Evolutionary conservation across 2,329 filamentous ascomycete genomes (phyloP), one percentile per base, ranked within the genome.

Genomic region (Trichophyton mentagrophytes): DNA sequence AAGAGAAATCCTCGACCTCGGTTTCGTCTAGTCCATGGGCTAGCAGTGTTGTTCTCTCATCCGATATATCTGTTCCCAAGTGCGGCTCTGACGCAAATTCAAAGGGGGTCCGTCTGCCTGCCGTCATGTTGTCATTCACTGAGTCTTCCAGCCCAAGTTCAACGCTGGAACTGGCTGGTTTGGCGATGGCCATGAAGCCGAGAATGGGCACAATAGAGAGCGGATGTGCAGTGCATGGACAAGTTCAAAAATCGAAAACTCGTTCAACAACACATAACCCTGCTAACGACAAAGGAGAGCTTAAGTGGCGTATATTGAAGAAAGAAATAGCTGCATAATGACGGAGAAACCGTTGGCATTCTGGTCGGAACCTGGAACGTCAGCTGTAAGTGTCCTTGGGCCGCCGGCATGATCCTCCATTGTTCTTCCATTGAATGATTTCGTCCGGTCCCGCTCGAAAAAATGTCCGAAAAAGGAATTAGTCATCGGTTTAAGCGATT

Each of bases 21-120:
- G 11, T 27, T 51, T 27, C 20, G 6, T 15, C 20, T 30, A 22
- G 46, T 2, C 20, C 49, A 42, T 22, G 13, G 8, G 62, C 27
- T 13, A 63, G 60, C 58, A 63, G 30, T 30, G 46, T 51, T 0
- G 60, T 60, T 47, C 60, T 60, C 47, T 63, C 62, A 27, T 61
- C 60, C 7, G 25, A 17, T 7, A 44, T 13, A 36, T 51, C 30
- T 27, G 51, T 38, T 20, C 30, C 60, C 60, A 58, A 5, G 5
- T 49, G 40, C 3, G 40, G 7, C 22, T 59, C 57, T 22, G 40
- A 27, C n/a, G 38, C 27, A 44, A 42, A 58, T 15, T 36, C 38
- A 22, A 42, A 42, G 40, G 36, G 56, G 7, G 56, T 46, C 17
- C 56, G 40, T 44, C 56, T 58, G 3, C 56, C 36, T 36, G 56